Conservation (phyloP, 2,329 filamentous ascomycete species). For the Fusarium aywerte region DNA sequence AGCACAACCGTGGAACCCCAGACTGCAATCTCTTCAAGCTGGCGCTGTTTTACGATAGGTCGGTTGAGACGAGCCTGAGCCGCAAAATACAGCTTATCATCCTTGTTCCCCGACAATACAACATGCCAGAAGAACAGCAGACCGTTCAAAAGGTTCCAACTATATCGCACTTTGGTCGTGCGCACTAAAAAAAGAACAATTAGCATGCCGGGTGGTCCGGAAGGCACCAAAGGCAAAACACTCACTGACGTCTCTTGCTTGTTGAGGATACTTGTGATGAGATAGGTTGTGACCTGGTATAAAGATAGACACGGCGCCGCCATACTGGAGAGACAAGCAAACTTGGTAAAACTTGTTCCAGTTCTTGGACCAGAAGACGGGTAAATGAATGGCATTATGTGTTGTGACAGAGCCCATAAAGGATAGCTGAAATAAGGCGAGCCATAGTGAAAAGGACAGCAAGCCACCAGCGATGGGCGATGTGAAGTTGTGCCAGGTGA, state of each 20-base stretch:
- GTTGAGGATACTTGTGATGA: constrained; percentile 30
- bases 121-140: constrained; percentile 23
- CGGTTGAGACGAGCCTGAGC: constrained; percentile 18
- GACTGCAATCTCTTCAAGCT: constrained; percentile 12
- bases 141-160: constrained; percentile 24
- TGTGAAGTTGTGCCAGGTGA: constrained; percentile 20
- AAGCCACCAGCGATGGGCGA: constrained; percentile 4
- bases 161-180: constrained; percentile 24
- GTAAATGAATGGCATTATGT: constrained; percentile 21
- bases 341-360: constrained; percentile 31
- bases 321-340: constrained; percentile 26
- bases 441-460: constrained; percentile 14
- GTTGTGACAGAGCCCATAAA: constrained; percentile 23
- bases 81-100: constrained; percentile 20
- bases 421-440: constrained; percentile 21
- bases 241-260: constrained; percentile 25
- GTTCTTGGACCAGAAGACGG: constrained; percentile 12
- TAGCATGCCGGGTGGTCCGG: not conserved
- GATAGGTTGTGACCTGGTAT: constrained; percentile 23
- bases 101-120: constrained; percentile 11
- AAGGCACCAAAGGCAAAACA: not conserved
- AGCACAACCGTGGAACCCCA: constrained; percentile 13
- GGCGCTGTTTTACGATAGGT: constrained; percentile 17
- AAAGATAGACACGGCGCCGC: constrained; percentile 18
- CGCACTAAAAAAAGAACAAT: constrained; percentile 6